Percentiles rank a stretch among this genome's conserved stretches.
These are phyloP conservation scores for Phytophthora meadii DNA, from an alignment of 352 stramenopile genomes.

Conservation along the genomic window DNA sequence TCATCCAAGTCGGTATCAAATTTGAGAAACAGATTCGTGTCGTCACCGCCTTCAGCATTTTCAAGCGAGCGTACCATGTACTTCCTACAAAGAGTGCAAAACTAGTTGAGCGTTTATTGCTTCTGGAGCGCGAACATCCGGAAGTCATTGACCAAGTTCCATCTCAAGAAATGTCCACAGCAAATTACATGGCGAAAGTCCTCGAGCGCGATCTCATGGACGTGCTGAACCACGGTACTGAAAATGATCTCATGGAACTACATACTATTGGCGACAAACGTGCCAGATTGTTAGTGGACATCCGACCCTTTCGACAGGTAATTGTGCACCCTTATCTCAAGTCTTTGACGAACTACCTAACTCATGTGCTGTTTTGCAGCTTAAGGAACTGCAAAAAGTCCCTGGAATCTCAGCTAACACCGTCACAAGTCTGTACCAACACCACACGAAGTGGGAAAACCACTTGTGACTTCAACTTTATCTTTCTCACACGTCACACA, in stretches of 20 bases:
- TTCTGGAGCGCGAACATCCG: conserved; percentile 40
- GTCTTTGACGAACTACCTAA: too few relatives aligned
- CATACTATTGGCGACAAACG: conserved; percentile 63
- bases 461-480: conserved; percentile 6
- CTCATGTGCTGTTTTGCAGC: conserved; percentile 12
- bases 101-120: conserved; percentile 48
- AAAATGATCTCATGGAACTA: conserved; percentile 50
- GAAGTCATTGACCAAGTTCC: conserved; percentile 26
- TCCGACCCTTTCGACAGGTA: conserved; percentile 55
- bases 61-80: conserved; percentile 59
- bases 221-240: conserved; percentile 52
- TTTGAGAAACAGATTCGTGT: conserved; percentile 55
- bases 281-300: conserved; percentile 48
- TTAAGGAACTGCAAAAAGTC: conserved; percentile 51
- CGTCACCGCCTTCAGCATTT: conserved; percentile 50
- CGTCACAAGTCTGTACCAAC: conserved; percentile 46
- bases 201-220: conserved; percentile 60
- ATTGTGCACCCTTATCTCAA: too few relatives aligned
- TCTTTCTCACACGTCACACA: conserved; percentile 25
- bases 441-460: conserved; percentile 49
- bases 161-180: conserved; percentile 51
- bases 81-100: conserved; percentile 57
- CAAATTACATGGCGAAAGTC: conserved; percentile 45
- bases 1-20: conserved; percentile 60
- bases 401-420: conserved; percentile 55